A percentile compares a stretch with the other conserved stretches of the same genome.
Conservation (phyloP, 129 eudicot genomes). For the Gnaphalium uliginosum region DNA sequence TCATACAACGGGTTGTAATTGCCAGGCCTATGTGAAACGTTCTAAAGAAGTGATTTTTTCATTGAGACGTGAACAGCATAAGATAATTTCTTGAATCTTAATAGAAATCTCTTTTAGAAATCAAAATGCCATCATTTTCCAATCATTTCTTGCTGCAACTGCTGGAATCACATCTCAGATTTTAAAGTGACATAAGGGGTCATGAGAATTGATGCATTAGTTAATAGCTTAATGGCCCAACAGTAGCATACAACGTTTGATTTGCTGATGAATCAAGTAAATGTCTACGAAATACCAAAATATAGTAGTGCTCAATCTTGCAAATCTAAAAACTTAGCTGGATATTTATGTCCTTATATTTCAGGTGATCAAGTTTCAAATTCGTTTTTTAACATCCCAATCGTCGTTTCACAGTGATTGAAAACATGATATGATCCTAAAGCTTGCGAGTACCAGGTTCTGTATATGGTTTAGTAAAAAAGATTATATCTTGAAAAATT, state of each 20-base stretch:
- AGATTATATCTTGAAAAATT: neutral
- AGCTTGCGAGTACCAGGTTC: neutral
- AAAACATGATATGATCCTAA: constrained; percentile 1
- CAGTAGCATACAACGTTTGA: neutral
- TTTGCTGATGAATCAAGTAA: constrained; percentile 6
- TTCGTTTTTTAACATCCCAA: neutral
- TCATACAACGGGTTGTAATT: neutral
- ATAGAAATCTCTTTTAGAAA: neutral
- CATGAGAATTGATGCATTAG: constrained; percentile 5
- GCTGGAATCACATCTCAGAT: neutral
- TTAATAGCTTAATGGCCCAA: neutral
- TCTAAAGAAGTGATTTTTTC: too few species aligned
- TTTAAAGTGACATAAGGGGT: neutral
- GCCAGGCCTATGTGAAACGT: neutral
- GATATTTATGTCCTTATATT: neutral
- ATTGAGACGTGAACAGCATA: neutral
- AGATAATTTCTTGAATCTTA: neutral
- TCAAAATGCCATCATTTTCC: neutral
- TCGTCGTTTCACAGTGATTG: neutral
- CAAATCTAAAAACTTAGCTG: neutral
- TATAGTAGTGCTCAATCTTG: neutral
- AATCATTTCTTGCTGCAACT: constrained; percentile 3
- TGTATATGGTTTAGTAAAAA: neutral
- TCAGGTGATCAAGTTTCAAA: neutral
- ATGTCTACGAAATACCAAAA: neutral